phyloP scores from a whole-genome alignment of 2,329 filamentous ascomycete genomes.

The Aphanoascus verrucosus region DNA sequence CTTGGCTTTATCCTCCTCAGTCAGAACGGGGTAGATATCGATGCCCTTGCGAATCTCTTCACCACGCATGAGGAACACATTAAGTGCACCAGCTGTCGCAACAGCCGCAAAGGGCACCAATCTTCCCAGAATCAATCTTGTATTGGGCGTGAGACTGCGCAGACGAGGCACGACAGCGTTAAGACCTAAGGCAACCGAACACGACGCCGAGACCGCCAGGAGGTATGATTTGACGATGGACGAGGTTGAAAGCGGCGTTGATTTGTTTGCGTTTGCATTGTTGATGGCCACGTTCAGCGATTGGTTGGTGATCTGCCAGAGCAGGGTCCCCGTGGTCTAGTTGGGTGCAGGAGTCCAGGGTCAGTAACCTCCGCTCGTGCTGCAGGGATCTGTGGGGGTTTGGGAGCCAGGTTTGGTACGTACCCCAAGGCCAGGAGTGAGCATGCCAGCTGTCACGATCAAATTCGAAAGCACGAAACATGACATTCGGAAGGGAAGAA shows the following conservation, averaged over 20 bases:
- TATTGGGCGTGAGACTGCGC: conserved; percentile 61
- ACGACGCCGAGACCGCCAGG: conserved; percentile 83
- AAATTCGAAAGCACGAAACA: conserved; percentile 88
- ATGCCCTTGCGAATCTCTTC: conserved; percentile 92
- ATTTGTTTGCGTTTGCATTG: conserved; percentile 96
- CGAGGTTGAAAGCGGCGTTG: conserved; percentile 68
- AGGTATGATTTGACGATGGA: conserved; percentile 83
- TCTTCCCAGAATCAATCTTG: conserved; percentile 66
- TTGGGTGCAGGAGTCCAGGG: neutral
- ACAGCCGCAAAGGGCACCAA: conserved; percentile 94
- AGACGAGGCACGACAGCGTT: conserved; percentile 82
- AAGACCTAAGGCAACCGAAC: conserved; percentile 82
- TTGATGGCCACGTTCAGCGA: conserved; percentile 98
- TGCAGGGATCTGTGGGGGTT: neutral
- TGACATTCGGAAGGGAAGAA: conserved; percentile 96
- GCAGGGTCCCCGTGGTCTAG: conserved; percentile 69
- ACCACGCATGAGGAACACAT: conserved; percentile 94
- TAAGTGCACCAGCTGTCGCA: conserved; percentile 78
- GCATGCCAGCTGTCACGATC: conserved; percentile 91
- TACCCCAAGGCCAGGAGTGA: conserved; percentile 74
- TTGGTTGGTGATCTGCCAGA: conserved; percentile 94
- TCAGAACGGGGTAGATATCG: conserved; percentile 76
- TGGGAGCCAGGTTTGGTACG: conserved; percentile 18
- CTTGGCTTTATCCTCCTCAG: conserved; percentile 55
- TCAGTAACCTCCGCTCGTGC: conserved; percentile 3